Evolutionary conservation across 2,329 filamentous ascomycete genomes (phyloP).

Genomic region (Pseudogymnoascus sp.): DNA sequence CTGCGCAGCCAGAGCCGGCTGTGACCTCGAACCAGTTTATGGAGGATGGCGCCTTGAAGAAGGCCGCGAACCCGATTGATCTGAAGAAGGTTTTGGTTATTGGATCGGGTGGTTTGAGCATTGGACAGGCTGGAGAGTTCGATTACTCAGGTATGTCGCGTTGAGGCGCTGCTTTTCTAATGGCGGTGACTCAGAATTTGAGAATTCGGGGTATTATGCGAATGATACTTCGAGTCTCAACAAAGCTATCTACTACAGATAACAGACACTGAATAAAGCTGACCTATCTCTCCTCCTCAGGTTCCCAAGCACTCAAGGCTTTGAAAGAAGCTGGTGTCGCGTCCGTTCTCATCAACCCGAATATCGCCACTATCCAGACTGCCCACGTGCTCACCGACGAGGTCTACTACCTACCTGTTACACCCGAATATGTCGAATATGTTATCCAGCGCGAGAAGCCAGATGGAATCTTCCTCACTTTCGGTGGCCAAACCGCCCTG

Average conservation of each 20-base stretch:
- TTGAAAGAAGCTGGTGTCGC: constrained; percentile 88
- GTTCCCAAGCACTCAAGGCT: constrained; percentile 92
- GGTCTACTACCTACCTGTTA: constrained; percentile 96
- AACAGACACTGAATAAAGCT: constrained; percentile 12
- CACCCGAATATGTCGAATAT: constrained; percentile 93
- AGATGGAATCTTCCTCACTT: constrained; percentile 94
- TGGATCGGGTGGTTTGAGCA: constrained; percentile 87
- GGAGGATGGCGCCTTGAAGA: constrained; percentile 77
- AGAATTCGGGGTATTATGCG: not conserved
- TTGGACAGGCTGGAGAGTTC: constrained; percentile 96
- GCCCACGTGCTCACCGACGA: constrained; percentile 93
- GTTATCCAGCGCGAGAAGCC: constrained; percentile 94
- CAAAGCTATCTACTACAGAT: not conserved
- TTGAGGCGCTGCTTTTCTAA: not conserved
- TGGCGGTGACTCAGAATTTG: constrained; percentile 2
- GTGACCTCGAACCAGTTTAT: constrained; percentile 66
- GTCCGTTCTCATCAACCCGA: constrained; percentile 93
- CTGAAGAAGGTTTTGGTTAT: constrained; percentile 98
- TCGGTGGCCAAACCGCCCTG: constrained; percentile 93
- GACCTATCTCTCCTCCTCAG: constrained; percentile 36
- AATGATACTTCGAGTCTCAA: not conserved
- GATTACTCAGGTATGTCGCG: constrained; percentile 84
- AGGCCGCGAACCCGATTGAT: constrained; percentile 65
- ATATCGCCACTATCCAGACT: constrained; percentile 97
- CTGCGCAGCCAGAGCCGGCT: constrained; percentile 59